These are phyloP conservation scores for Neoboletus subvelutipes DNA, from an alignment of 768 basidiomycete genomes.

Conservation along the genomic window DNA sequence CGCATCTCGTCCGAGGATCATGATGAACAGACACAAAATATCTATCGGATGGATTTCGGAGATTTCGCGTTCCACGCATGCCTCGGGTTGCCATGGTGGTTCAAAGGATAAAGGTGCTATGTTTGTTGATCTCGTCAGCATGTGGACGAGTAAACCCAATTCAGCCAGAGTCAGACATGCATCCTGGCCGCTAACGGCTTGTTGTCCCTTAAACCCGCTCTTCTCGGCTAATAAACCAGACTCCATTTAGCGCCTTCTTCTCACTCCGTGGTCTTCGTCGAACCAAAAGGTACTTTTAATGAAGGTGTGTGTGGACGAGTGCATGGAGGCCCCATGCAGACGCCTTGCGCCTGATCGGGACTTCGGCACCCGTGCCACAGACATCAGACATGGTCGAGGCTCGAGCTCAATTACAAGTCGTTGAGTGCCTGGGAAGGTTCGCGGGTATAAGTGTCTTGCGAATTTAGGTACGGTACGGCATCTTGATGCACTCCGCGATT, in stretches of 20 bases:
- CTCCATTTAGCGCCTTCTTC: conserved; percentile 23
- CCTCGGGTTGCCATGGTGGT: conserved; percentile 2
- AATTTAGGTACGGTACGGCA: not conserved
- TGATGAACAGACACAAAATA: not conserved
- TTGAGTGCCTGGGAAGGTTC: not conserved
- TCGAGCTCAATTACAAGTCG: not conserved
- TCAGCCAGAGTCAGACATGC: not conserved
- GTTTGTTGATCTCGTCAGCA: conserved; percentile 3
- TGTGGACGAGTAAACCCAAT: conserved; percentile 3
- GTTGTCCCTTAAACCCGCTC: conserved; percentile 50
- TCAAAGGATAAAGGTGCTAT: not conserved
- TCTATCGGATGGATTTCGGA: not conserved
- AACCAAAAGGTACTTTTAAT: conserved; percentile 65
- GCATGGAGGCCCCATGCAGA: conserved; percentile 52
- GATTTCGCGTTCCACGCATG: not conserved
- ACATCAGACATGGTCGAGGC: not conserved
- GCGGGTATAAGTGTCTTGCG: not conserved
- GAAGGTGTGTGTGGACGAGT: conserved; percentile 60
- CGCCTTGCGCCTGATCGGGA: conserved; percentile 38
- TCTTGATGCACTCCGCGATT: not conserved
- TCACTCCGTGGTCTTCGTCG: conserved; percentile 24
- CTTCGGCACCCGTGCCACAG: conserved; percentile 30
- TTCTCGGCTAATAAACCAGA: conserved; percentile 14
- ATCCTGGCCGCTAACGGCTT: conserved; percentile 19
- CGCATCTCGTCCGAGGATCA: conserved; percentile 4